These are phyloP conservation scores for Geranium incanum DNA, from an alignment of 441 rosid genomes.

Conservation along the genomic window DNA sequence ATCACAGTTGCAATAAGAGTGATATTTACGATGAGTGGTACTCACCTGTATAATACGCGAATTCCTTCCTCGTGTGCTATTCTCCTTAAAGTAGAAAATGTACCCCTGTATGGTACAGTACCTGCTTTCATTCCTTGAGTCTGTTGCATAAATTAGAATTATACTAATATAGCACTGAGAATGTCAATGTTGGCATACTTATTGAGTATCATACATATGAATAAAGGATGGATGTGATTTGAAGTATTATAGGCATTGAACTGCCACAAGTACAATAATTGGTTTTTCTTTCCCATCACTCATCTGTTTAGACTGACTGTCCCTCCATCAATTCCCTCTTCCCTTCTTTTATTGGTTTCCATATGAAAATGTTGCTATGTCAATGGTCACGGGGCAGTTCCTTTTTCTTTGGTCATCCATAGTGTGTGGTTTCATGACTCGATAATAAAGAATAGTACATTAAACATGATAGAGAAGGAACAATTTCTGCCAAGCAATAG, in stretches of 20 bases:
- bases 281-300: neutral
- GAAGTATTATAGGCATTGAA: neutral
- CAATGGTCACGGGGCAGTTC: neutral
- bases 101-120: slow-evolving; percentile 46
- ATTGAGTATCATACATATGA: neutral
- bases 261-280: neutral
- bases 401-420: neutral
- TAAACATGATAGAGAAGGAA: neutral
- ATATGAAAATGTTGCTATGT: neutral
- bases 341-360: neutral
- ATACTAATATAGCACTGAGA: neutral
- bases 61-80: slow-evolving; percentile 56
- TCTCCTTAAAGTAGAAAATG: slow-evolving; percentile 51
- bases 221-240: no score
- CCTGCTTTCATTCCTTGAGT: slow-evolving; percentile 55
- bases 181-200: neutral
- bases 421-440: neutral
- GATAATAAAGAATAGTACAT: neutral
- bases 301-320: neutral
- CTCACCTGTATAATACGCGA: slow-evolving; percentile 56
- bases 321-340: neutral
- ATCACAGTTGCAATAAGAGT: neutral
- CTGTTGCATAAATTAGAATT: slow-evolving; percentile 24
- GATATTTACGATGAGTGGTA: slow-evolving; percentile 7
- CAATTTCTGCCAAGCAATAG: neutral